Percentiles rank a stretch among this genome's conserved stretches.
Evolutionary conservation across 225 moss, liverwort and hornwort genomes (phyloP).

Genomic region (Polytrichum commune): DNA sequence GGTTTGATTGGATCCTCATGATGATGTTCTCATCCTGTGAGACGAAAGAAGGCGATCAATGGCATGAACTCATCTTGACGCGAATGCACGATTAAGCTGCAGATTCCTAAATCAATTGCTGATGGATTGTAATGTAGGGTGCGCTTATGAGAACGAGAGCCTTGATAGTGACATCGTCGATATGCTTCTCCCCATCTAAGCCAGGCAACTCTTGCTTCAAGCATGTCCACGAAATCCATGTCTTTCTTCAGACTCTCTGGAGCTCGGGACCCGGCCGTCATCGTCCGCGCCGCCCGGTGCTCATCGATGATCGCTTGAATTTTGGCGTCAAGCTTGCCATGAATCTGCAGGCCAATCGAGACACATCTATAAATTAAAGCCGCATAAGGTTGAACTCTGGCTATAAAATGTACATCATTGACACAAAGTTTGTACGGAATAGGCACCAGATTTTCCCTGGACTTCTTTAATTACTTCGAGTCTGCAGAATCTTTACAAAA

Average conservation of each 20-base stretch:
- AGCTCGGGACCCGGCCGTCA: background rate
- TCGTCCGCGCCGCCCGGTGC: background rate
- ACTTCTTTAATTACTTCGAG: too few relatives aligned
- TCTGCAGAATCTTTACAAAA: too few relatives aligned
- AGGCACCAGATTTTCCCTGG: too few relatives aligned
- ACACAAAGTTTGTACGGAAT: too few relatives aligned
- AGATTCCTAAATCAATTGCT: too few relatives aligned
- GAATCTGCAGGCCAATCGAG: background rate
- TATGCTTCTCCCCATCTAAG: background rate
- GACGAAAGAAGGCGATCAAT: too few relatives aligned
- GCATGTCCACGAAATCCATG: slow-evolving; percentile 9
- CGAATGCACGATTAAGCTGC: too few relatives aligned
- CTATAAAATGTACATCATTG: background rate
- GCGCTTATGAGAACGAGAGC: slow-evolving; percentile 4
- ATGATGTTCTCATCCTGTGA: too few relatives aligned
- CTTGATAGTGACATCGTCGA: slow-evolving; percentile 1
- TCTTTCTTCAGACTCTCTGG: background rate
- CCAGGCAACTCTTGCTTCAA: slow-evolving; percentile 9
- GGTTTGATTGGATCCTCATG: too few relatives aligned
- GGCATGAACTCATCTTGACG: too few relatives aligned
- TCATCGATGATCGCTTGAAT: slow-evolving; percentile 8
- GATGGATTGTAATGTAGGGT: too few relatives aligned
- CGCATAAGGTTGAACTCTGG: background rate
- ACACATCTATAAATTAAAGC: background rate
- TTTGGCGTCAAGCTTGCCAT: background rate